Conservation (phyloP, 257 asterid genomes). For the Scutellaria galericulata region DNA sequence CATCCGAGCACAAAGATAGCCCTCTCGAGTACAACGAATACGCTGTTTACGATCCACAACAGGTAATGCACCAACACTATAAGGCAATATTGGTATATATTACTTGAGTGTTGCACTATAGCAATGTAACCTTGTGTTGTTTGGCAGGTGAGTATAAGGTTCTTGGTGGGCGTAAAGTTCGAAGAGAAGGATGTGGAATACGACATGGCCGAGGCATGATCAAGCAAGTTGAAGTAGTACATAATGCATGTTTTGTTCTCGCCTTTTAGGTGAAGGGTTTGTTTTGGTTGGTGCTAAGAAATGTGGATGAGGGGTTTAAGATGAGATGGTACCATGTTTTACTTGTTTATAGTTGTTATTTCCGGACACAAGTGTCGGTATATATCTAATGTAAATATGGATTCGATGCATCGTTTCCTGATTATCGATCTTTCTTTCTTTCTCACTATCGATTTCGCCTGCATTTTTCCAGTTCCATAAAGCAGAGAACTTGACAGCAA, state of each 20-base stretch:
- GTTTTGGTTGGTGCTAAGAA: not conserved
- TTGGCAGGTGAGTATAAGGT: slow-evolving; percentile 69
- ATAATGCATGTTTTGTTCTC: not conserved
- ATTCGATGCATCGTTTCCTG: not conserved
- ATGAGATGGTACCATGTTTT: slow-evolving; percentile 24
- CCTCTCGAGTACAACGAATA: slow-evolving; percentile 77
- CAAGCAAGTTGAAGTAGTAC: not conserved
- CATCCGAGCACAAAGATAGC: slow-evolving; percentile 66
- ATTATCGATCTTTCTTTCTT: not conserved
- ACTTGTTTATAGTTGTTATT: slow-evolving; percentile 24
- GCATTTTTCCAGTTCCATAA: too few species aligned
- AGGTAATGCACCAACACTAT: slow-evolving; percentile 42
- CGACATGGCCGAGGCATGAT: slow-evolving; percentile 45
- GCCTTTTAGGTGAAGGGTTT: not conserved
- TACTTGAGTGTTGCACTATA: too few species aligned
- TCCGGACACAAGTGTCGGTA: not conserved
- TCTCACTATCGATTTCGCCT: not conserved
- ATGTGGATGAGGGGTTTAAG: not conserved
- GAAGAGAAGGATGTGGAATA: slow-evolving; percentile 70
- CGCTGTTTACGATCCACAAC: slow-evolving; percentile 79
- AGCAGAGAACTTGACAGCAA: too few species aligned
- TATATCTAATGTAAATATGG: not conserved
- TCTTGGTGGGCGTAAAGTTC: slow-evolving; percentile 76
- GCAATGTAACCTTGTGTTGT: too few species aligned
- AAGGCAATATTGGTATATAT: too few species aligned